Base-by-base conservation (phyloP, 176 grass and related monocot species). In the Hordeum vulgare region DNA sequence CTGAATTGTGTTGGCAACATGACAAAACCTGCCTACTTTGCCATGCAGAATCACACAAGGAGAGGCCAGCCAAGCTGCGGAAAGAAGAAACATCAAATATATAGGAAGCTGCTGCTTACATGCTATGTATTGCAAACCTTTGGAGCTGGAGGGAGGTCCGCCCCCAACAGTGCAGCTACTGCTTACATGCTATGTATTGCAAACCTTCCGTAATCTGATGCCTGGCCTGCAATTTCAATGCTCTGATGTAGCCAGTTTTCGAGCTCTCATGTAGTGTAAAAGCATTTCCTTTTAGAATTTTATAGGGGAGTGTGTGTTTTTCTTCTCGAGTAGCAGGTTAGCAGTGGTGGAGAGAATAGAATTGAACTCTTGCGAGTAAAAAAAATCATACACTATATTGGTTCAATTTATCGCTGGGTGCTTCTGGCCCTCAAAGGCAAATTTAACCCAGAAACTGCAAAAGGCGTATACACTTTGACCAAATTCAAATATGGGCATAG, bases 11-110 rank as follows among this genome's bases (percentile, higher is more conserved):
- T 13, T 26, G 45, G 23, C 20, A 53, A 47, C 17, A 68, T 68
- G 15, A 61, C 62, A 31, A 37, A 77, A 70, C 12, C 10, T 37
- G 8, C 1, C 1, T 82, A 26, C 11, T 76, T 40, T 59, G 7
- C 34, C 47, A 86, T 77, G 63, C 80, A 90, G 84, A 41, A 62
- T 86, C 84, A 31, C 84, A 87, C 27, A 83, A 80, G 88, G 88
- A 83, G 45, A 90, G 13, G 68, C 80, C 75, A 42, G 29, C 75
- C 61, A 90, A 86, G 80, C 10, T 86, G 61, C 84, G 83, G 80
- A 90, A 83, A 86, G 80, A 63, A 31, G 17, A 51, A 15, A 18
- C 47, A 49, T 35, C 56, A n/a, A 28, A 25, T 4, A 31, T 74
- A 44, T 28, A 60, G 1, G 79, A 56, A 57, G 24, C 78, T 73